Evolutionary conservation across 2,329 filamentous ascomycete species (phyloP).

Genomic region (Fusarium sulawesiense): DNA sequence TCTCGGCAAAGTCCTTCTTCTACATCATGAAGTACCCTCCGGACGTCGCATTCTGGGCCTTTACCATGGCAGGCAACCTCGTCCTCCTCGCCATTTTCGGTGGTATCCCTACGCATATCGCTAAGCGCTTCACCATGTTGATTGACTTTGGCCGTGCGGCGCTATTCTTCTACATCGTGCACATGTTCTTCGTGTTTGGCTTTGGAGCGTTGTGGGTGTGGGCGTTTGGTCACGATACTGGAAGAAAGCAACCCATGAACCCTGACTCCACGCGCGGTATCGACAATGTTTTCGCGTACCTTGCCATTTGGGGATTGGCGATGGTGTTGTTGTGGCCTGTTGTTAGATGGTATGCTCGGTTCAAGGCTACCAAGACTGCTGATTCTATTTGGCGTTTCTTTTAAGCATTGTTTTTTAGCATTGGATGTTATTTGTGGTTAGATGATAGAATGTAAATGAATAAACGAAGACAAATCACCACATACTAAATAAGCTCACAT

Average conservation of each 20-base stretch:
- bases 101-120: conserved; percentile 48
- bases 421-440: not conserved
- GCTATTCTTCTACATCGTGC: conserved; percentile 59
- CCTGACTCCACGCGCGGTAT: conserved; percentile 48
- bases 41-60: conserved; percentile 59
- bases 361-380: conserved; percentile 55
- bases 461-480: not conserved
- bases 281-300: conserved; percentile 53
- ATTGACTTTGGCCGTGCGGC: conserved; percentile 59
- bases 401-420: conserved; percentile 33
- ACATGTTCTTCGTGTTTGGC: conserved; percentile 51
- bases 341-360: conserved; percentile 56
- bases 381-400: conserved; percentile 62
- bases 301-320: conserved; percentile 50
- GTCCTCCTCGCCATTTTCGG: conserved; percentile 54
- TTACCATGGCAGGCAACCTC: conserved; percentile 54
- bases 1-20: conserved; percentile 57
- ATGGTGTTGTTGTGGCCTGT: conserved; percentile 56
- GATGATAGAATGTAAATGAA: not conserved
- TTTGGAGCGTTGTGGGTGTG: conserved; percentile 42
- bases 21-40: conserved; percentile 61
- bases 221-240: conserved; percentile 52
- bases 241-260: conserved; percentile 41
- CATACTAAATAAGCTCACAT: not conserved
- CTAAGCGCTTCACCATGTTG: conserved; percentile 50